These are phyloP conservation scores for Vigna unguiculata DNA, from an alignment of 306 rosid genomes.

Conservation along the genomic window DNA sequence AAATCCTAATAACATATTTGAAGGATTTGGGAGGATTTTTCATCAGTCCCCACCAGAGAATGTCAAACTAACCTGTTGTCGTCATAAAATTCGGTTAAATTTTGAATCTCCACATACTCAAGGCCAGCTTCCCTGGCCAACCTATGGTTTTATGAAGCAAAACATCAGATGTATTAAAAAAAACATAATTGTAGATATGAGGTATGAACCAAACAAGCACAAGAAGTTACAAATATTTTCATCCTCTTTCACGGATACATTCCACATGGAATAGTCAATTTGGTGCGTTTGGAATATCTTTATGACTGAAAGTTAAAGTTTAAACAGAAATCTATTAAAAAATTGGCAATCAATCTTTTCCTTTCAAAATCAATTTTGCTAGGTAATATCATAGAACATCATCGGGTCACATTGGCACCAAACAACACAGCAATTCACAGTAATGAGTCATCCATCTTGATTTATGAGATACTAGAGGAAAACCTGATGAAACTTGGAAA, in stretches of 20 bases:
- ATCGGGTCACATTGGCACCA: constrained; percentile 24
- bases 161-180: constrained; percentile 19
- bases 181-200: constrained; percentile 27
- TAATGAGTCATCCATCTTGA: constrained; percentile 25
- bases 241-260: constrained; percentile 11
- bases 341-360: constrained; percentile 29
- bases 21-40: constrained; percentile 33
- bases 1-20: constrained; percentile 24
- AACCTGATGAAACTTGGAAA: constrained; percentile 98
- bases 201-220: constrained; percentile 15
- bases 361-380: constrained; percentile 22
- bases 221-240: constrained; percentile 2
- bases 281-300: constrained; percentile 24
- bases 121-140: constrained; percentile 99
- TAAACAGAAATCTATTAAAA: neutral
- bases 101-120: constrained; percentile 94
- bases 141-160: constrained; percentile 57
- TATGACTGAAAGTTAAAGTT: neutral
- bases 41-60: constrained; percentile 31
- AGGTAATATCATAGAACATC: constrained; percentile 26
- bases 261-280: constrained; percentile 10
- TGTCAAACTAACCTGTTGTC: constrained; percentile 77
- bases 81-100: constrained; percentile 88
- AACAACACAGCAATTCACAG: constrained; percentile 35
- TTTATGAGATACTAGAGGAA: constrained; percentile 33